These are phyloP conservation scores for Hanseniaspora mollemarum DNA, from an alignment of 805 yeast genomes.

Conservation along the genomic window DNA sequence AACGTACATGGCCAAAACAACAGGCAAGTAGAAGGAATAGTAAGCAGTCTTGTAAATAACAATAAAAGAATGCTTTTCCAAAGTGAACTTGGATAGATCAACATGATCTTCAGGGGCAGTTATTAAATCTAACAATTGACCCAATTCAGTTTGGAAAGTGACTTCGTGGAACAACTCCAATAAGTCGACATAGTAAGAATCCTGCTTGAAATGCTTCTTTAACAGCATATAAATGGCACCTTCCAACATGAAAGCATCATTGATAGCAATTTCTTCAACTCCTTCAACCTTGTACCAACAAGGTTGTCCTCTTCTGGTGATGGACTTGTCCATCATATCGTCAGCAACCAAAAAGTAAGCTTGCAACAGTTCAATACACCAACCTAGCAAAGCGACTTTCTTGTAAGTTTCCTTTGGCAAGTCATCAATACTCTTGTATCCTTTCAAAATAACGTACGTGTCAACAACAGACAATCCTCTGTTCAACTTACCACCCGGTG, in stretches of 20 bases:
- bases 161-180: slow-evolving; percentile 93
- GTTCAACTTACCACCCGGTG: slow-evolving; percentile 94
- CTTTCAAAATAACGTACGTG: slow-evolving; percentile 72
- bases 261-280: slow-evolving; percentile 89
- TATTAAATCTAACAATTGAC: slow-evolving; percentile 87
- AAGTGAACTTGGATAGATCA: slow-evolving; percentile 74
- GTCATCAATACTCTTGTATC: slow-evolving; percentile 45
- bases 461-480: slow-evolving; percentile 93
- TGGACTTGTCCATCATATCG: slow-evolving; percentile 94
- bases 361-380: slow-evolving; percentile 90
- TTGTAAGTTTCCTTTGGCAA: slow-evolving; percentile 60
- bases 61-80: slow-evolving; percentile 85
- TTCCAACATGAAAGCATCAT: slow-evolving; percentile 94
- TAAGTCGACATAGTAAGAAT: slow-evolving; percentile 74
- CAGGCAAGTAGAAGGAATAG: slow-evolving; percentile 94
- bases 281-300: slow-evolving; percentile 83
- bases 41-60: slow-evolving; percentile 95
- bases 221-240: slow-evolving; percentile 81
- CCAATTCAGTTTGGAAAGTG: slow-evolving; percentile 94
- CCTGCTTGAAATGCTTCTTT: slow-evolving; percentile 77
- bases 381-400: slow-evolving; percentile 79
- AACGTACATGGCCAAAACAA: slow-evolving; percentile 89
- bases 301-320: slow-evolving; percentile 96
- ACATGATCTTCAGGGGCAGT: slow-evolving; percentile 96
- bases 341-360: slow-evolving; percentile 96